Conservation (phyloP, 345 rosid genomes). For the Dimocarpus longan region DNA sequence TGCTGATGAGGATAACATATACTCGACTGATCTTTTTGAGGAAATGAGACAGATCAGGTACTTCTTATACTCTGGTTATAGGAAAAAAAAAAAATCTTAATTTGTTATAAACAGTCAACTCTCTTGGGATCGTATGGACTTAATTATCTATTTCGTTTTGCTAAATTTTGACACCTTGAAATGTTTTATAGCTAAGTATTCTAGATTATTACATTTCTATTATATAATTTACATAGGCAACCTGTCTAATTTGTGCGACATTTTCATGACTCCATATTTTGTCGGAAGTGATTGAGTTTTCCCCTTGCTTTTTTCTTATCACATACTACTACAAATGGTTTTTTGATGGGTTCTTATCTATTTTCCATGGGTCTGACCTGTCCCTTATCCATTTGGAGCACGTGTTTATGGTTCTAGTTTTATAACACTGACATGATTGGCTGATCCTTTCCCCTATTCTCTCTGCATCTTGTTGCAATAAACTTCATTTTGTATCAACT, state of each 20-base stretch:
- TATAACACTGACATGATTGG: neutral
- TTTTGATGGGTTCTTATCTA: neutral
- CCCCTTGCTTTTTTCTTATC: neutral
- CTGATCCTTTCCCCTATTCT: neutral
- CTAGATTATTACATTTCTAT: neutral
- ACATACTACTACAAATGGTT: neutral
- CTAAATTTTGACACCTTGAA: neutral
- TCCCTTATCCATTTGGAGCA: neutral
- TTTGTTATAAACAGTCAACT: neutral
- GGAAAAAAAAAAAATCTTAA: neutral
- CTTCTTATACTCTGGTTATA: neutral
- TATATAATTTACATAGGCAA: neutral
- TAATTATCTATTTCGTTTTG: neutral
- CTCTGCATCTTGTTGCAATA: neutral
- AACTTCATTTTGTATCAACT: slow-evolving; percentile 11
- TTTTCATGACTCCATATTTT: neutral
- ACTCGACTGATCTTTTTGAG: slow-evolving; percentile 50
- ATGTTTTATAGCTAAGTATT: neutral
- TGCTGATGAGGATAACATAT: slow-evolving; percentile 51
- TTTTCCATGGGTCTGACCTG: slow-evolving; percentile 5
- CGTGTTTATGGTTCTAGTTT: slow-evolving; percentile 18
- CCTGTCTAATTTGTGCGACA: neutral
- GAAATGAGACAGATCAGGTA: slow-evolving; percentile 66
- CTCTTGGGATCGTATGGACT: neutral
- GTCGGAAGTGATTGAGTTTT: slow-evolving; percentile 1